Evolutionary conservation across 345 rosid genomes (phyloP).

Genomic region (Sisymbrium altissimum): DNA sequence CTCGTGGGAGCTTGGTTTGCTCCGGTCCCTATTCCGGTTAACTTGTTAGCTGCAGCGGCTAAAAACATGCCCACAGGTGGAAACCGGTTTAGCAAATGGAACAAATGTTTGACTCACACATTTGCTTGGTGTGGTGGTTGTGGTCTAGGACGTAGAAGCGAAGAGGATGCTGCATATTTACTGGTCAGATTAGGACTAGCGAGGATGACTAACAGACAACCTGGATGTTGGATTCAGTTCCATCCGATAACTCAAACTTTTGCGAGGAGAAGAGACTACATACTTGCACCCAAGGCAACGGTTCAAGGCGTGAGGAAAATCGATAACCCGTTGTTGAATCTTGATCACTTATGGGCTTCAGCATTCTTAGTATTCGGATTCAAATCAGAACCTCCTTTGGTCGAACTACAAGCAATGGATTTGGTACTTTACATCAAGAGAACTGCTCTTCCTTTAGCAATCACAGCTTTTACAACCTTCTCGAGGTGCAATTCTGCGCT

Average conservation of each 20-base stretch:
- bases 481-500: conserved; percentile 85
- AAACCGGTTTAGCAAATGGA: conserved; percentile 59
- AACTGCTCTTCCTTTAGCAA: conserved; percentile 79
- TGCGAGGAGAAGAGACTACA: conserved; percentile 55
- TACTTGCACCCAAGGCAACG: conserved; percentile 60
- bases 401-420: conserved; percentile 68
- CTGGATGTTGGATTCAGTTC: conserved; percentile 77
- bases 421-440: conserved; percentile 71
- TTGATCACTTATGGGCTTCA: conserved; percentile 85
- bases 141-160: conserved; percentile 64
- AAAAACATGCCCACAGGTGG: conserved; percentile 55
- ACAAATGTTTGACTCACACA: conserved; percentile 47
- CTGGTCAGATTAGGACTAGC: conserved; percentile 77
- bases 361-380: conserved; percentile 92
- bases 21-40: conserved; percentile 59
- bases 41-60: conserved; percentile 63
- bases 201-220: conserved; percentile 49
- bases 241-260: conserved; percentile 67
- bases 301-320: conserved; percentile 59
- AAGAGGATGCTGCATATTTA: conserved; percentile 71
- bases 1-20: conserved; percentile 92
- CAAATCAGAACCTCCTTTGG: conserved; percentile 76
- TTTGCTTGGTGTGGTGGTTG: conserved; percentile 66
- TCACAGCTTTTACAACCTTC: conserved; percentile 70
- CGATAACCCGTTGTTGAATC: conserved; percentile 46